A percentile compares a stretch with the other conserved stretches of the same genome.
Evolutionary conservation across 1,284 basidiomycete genomes (phyloP).

Genomic region (Fomes fomentarius): DNA sequence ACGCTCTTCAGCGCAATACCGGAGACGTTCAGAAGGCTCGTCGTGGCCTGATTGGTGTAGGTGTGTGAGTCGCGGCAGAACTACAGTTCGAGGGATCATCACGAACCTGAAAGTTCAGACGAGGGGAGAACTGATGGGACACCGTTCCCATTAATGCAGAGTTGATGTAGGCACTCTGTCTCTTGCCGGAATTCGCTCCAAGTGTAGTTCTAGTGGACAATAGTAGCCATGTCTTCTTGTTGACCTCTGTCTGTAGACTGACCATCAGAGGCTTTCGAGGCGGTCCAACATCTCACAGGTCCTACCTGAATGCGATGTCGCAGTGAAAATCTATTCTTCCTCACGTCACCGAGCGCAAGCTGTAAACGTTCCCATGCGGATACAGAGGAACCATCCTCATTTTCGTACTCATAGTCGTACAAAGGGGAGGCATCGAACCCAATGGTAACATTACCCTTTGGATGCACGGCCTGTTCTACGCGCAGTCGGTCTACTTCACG

Average conservation of each 20-base stretch:
- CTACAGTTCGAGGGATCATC: neutral
- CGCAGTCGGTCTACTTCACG: slow-evolving; percentile 29
- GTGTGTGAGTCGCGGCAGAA: slow-evolving; percentile 3
- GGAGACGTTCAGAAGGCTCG: slow-evolving; percentile 31
- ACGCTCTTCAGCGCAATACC: slow-evolving; percentile 28
- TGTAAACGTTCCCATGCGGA: slow-evolving; percentile 15
- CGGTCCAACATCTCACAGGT: neutral
- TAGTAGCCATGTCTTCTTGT: slow-evolving; percentile 30
- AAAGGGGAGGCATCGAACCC: slow-evolving; percentile 56
- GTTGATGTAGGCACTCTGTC: slow-evolving; percentile 11
- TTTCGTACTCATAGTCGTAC: slow-evolving; percentile 27
- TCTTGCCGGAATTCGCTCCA: slow-evolving; percentile 2
- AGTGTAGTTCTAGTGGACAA: slow-evolving; percentile 19
- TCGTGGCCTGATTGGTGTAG: slow-evolving; percentile 29
- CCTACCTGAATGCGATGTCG: slow-evolving; percentile 28
- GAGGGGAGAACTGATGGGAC: slow-evolving; percentile 52
- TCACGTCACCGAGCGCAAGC: slow-evolving; percentile 16
- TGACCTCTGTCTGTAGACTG: slow-evolving; percentile 27
- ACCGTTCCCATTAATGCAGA: slow-evolving; percentile 46
- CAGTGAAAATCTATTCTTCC: slow-evolving; percentile 9
- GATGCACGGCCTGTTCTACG: slow-evolving; percentile 29
- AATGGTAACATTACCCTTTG: slow-evolving; percentile 35
- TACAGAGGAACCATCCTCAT: slow-evolving; percentile 12
- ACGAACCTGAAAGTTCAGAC: slow-evolving; percentile 42
- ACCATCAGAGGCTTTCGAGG: slow-evolving; percentile 5